Conservation (phyloP, 345 rosid species). For the Moringa oleifera region DNA sequence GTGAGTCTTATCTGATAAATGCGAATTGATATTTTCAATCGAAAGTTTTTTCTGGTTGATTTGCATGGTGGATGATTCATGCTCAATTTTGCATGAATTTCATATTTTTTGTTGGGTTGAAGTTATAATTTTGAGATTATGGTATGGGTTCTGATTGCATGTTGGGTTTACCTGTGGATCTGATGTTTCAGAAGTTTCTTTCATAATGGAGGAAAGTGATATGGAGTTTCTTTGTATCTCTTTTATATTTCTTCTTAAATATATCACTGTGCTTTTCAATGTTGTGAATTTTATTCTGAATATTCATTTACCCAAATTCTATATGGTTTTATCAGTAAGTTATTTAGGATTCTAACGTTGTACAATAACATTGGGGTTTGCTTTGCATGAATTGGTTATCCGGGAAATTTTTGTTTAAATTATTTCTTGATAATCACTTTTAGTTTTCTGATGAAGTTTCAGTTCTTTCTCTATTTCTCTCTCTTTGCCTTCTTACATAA, state of each 20-base stretch:
- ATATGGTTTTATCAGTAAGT: not conserved
- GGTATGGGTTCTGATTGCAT: slow-evolving; percentile 27
- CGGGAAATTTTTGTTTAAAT: too few relatives aligned
- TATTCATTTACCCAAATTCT: not conserved
- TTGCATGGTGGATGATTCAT: slow-evolving; percentile 5
- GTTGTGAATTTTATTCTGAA: too few relatives aligned
- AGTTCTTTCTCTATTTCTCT: too few relatives aligned
- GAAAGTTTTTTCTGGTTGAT: not conserved
- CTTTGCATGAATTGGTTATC: too few relatives aligned
- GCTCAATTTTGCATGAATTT: slow-evolving; percentile 9
- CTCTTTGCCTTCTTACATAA: too few relatives aligned
- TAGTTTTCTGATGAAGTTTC: too few relatives aligned
- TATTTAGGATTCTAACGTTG: not conserved
- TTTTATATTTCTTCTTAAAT: not conserved
- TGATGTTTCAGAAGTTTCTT: slow-evolving; percentile 18
- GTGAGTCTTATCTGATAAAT: not conserved
- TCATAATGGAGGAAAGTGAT: slow-evolving; percentile 6
- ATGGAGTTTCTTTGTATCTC: not conserved
- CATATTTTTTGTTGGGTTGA: not conserved
- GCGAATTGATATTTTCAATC: not conserved
- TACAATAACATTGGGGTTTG: too few relatives aligned
- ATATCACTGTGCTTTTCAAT: not conserved
- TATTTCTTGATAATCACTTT: too few relatives aligned
- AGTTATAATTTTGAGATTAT: slow-evolving; percentile 5
- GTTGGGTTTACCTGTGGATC: slow-evolving; percentile 33